Evolutionary conservation across 305 asterid species (phyloP).

Genomic region (Fraxinus baroniana): DNA sequence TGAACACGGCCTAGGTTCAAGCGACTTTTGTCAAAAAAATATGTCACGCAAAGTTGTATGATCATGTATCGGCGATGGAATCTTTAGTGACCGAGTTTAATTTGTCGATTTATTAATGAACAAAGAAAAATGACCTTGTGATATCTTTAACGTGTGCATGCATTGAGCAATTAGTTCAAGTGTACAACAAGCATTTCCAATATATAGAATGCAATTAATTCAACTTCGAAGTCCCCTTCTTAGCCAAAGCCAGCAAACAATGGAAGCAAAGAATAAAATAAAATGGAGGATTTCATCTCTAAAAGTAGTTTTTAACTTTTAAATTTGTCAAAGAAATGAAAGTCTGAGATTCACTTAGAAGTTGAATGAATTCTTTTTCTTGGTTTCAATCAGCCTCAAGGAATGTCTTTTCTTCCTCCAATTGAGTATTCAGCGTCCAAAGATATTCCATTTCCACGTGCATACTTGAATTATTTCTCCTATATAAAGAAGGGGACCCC

Average conservation of each 20-base stretch:
- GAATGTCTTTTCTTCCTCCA: constrained; percentile 56
- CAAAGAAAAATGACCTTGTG: not conserved
- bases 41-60: not conserved
- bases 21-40: too few species aligned
- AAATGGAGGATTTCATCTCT: not conserved
- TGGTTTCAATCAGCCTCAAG: constrained; percentile 42
- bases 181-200: not conserved
- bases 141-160: not conserved
- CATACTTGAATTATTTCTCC: constrained; percentile 23
- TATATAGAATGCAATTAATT: not conserved
- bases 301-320: constrained; percentile 29
- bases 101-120: not conserved
- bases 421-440: constrained; percentile 13
- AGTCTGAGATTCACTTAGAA: constrained; percentile 23
- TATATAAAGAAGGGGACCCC: constrained; percentile 39
- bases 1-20: not conserved
- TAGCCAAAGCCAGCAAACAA: not conserved
- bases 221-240: not conserved
- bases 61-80: not conserved
- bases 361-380: constrained; percentile 51
- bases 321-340: constrained; percentile 18
- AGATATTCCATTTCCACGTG: constrained; percentile 40
- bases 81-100: not conserved
- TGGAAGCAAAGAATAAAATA: constrained; percentile 54
- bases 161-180: not conserved